Evolutionary conservation across 768 basidiomycete species (phyloP), one percentile per base, ranked within the genome.

Genomic region (Boletus subparvulus): DNA sequence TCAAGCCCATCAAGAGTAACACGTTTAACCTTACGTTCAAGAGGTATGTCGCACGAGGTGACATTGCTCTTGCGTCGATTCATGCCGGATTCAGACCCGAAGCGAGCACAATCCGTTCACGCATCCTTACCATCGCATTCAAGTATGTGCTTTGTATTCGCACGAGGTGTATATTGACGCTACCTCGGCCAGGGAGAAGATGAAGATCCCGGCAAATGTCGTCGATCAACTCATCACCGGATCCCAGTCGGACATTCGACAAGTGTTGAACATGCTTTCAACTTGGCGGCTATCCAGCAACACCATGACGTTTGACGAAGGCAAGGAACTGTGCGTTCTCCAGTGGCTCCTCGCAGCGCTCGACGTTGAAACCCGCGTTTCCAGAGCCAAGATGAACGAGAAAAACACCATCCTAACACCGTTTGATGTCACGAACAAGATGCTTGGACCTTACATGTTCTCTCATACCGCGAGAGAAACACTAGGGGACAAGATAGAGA

Each of bases 181-280:
- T 42, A 1, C 12, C 6, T 54, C 14, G 8, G 45, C 19, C 59
- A 95, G 93, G 71, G 97, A 99, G 72, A 91, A 92, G 62, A 82
- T 99, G 84, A 90, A 92, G 71, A 77, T 98, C n/a, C 89, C 92
- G 0, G 84, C 86, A 0, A 92, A 92, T 55, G 96, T 95, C 41
- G 73, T 98, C 35, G 97, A 99, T 66, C 92, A 97, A 69, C 87
- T 99, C 33, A 83, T 98, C 54, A 72, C 76, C 2, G 91, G 96
- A 6, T 81, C 94, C 3, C 92, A 97, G 64, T 96, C 95, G 3
- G 97, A 99, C 72, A 96, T 99, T 55, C 90, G 97, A 4, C 96
- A 96, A 69, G 92, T 98, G 19, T 75, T 99, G 57, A 98, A 98
- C 70, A 98, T 99, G 94, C 77, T 99, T 13, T 96, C 97, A 6